Percentiles rank a stretch among this genome's conserved stretches.
Evolutionary conservation across 2,329 filamentous ascomycete species (phyloP).

Genomic region (Exophiala sideris): DNA sequence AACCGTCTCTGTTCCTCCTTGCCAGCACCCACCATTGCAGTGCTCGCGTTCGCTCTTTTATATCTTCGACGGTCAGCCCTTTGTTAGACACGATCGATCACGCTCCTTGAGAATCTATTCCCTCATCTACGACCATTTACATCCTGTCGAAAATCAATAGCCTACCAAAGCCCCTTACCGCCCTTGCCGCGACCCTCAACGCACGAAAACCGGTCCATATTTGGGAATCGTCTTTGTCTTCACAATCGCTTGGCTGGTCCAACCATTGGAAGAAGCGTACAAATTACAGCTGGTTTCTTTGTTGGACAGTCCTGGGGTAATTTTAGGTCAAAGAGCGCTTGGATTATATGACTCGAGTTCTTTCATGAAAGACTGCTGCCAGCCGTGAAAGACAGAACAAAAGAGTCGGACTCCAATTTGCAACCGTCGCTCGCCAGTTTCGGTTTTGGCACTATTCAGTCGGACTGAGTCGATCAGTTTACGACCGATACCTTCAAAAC

Average conservation of each 20-base stretch:
- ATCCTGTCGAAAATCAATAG: conserved; percentile 1
- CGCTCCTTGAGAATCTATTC: conserved; percentile 12
- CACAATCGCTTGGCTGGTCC: conserved; percentile 24
- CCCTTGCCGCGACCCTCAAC: conserved; percentile 2
- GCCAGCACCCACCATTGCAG: conserved; percentile 17
- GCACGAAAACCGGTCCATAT: neutral
- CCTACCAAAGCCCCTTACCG: neutral
- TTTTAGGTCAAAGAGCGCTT: conserved; percentile 19
- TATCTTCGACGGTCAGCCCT: conserved; percentile 10
- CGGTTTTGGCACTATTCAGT: neutral
- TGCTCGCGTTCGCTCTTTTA: conserved; percentile 27
- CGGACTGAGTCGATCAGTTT: neutral
- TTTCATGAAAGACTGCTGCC: conserved; percentile 5
- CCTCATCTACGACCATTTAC: conserved; percentile 3
- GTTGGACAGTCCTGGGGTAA: conserved; percentile 12
- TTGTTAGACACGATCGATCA: conserved; percentile 12
- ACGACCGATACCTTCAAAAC: neutral
- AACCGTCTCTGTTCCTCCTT: conserved; percentile 12
- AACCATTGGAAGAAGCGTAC: conserved; percentile 14
- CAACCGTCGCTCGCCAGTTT: neutral
- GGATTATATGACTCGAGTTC: conserved; percentile 9
- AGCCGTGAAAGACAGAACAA: conserved; percentile 10
- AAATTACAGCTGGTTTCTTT: conserved; percentile 10
- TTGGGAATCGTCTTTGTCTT: conserved; percentile 14
- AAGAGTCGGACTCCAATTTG: neutral